Evolutionary conservation across 192 early-diverging fungal species (phyloP).

Genomic region (Coemansia sp.): DNA sequence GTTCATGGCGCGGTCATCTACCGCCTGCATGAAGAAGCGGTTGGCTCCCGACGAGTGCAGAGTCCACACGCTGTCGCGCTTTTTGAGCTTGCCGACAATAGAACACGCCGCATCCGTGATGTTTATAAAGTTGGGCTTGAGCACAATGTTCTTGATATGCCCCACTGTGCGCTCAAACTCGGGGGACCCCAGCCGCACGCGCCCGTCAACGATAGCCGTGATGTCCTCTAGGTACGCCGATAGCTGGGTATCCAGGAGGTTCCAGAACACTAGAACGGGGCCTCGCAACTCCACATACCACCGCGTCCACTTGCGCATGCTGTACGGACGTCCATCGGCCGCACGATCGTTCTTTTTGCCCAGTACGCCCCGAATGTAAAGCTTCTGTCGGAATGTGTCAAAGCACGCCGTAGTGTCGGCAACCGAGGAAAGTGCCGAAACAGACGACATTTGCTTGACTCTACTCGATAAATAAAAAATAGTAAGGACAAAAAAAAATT

Average conservation of each 20-base stretch:
- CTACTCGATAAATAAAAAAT: neutral
- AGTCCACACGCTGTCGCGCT: slow-evolving; percentile 63
- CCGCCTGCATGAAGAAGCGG: slow-evolving; percentile 65
- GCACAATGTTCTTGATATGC: slow-evolving; percentile 56
- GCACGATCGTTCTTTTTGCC: slow-evolving; percentile 68
- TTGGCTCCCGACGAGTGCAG: slow-evolving; percentile 73
- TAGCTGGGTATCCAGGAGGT: slow-evolving; percentile 54
- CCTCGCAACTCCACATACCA: slow-evolving; percentile 77
- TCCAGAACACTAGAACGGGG: slow-evolving; percentile 67
- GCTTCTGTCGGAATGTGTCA: slow-evolving; percentile 69
- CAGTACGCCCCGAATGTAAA: slow-evolving; percentile 72
- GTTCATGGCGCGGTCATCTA: slow-evolving; percentile 60
- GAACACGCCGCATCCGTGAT: slow-evolving; percentile 68
- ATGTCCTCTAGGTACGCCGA: slow-evolving; percentile 56
- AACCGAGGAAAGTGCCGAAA: slow-evolving; percentile 40
- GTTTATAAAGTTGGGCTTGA: slow-evolving; percentile 72
- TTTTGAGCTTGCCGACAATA: slow-evolving; percentile 60
- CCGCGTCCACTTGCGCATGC: slow-evolving; percentile 67
- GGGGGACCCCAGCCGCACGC: slow-evolving; percentile 38
- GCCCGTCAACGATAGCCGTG: slow-evolving; percentile 53
- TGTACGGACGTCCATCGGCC: slow-evolving; percentile 63
- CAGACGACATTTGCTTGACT: slow-evolving; percentile 21
- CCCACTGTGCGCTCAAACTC: slow-evolving; percentile 55
- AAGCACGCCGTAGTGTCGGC: slow-evolving; percentile 52
- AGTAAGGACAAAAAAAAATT: neutral